phyloP scores from a whole-genome alignment of 1,284 basidiomycete genomes.

The Polyporus tsugae region DNA sequence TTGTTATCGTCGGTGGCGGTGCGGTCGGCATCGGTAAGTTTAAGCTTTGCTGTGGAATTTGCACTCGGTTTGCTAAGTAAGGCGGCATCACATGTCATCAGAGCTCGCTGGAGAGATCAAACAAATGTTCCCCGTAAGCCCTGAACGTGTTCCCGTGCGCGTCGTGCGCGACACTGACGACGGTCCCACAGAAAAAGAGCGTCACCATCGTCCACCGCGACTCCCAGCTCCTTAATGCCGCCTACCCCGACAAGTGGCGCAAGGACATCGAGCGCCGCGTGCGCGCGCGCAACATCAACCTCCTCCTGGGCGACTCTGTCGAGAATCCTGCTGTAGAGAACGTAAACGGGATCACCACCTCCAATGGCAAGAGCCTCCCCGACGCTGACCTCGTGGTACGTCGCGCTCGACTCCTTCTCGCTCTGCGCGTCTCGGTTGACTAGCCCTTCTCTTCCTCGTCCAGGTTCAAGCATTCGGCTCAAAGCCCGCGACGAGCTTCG shows the following conservation, averaged over 20 bases:
- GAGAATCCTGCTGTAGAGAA: slow-evolving; percentile 42
- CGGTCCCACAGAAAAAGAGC: slow-evolving; percentile 55
- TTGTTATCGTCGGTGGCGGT: slow-evolving; percentile 70
- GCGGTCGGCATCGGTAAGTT: slow-evolving; percentile 65
- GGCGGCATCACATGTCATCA: slow-evolving; percentile 33
- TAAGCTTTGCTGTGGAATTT: background rate
- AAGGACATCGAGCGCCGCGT: slow-evolving; percentile 53
- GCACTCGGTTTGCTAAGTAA: slow-evolving; percentile 5
- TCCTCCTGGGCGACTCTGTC: slow-evolving; percentile 67
- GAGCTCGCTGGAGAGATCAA: slow-evolving; percentile 68
- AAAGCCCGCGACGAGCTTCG: slow-evolving; percentile 59
- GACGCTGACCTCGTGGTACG: slow-evolving; percentile 67
- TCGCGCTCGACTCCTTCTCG: slow-evolving; percentile 13
- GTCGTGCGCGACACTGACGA: background rate
- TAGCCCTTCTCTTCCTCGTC: background rate
- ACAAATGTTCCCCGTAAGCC: slow-evolving; percentile 53
- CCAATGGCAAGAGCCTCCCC: slow-evolving; percentile 56
- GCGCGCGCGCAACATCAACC: slow-evolving; percentile 52
- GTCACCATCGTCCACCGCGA: slow-evolving; percentile 72
- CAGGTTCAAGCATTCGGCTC: slow-evolving; percentile 60
- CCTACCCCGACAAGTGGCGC: slow-evolving; percentile 66
- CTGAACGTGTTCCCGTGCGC: slow-evolving; percentile 7
- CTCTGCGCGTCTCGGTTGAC: slow-evolving; percentile 2
- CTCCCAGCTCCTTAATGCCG: slow-evolving; percentile 58
- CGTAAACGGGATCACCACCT: slow-evolving; percentile 53